Percentiles rank a stretch among this genome's conserved stretches.
Conservation (phyloP, 352 stramenopile genomes). For the Phytophthora multivora region DNA sequence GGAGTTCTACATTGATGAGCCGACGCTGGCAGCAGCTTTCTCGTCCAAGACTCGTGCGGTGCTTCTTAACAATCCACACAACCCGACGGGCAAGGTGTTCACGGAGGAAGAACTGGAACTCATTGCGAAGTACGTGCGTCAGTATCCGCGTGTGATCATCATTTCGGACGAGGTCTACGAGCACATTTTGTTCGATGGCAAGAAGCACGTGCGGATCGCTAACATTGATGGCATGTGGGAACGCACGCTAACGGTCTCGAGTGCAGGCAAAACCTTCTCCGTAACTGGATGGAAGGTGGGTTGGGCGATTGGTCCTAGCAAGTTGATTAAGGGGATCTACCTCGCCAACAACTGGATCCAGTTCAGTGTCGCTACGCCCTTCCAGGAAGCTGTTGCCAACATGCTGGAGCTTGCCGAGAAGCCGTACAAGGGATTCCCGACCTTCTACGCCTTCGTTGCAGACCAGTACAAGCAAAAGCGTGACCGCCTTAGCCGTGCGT, state of each 20-base stretch:
- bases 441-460: conserved; percentile 84
- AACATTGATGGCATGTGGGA: conserved; percentile 86
- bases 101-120: conserved; percentile 91
- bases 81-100: conserved; percentile 99
- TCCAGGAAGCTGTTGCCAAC: conserved; percentile 83
- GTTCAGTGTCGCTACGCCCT: conserved; percentile 86
- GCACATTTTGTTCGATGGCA: conserved; percentile 93
- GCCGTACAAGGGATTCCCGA: conserved; percentile 71
- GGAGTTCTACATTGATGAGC: conserved; percentile 87
- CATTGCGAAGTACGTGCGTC: conserved; percentile 89
- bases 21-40: conserved; percentile 86
- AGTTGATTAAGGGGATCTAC: conserved; percentile 74
- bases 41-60: conserved; percentile 93
- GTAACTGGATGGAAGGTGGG: conserved; percentile 94
- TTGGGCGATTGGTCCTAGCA: conserved; percentile 88
- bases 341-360: conserved; percentile 89
- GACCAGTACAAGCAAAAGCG: conserved; percentile 79
- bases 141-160: conserved; percentile 90
- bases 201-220: conserved; percentile 70
- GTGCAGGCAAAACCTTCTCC: conserved; percentile 92
- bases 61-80: conserved; percentile 98
- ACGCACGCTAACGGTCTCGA: conserved; percentile 90
- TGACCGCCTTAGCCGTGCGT: conserved; percentile 55
- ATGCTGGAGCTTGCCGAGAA: conserved; percentile 75
- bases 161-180: conserved; percentile 99